These are phyloP conservation scores for Coccomyxa sp. DNA, from an alignment of 139 green algal genomes.

Conservation along the genomic window DNA sequence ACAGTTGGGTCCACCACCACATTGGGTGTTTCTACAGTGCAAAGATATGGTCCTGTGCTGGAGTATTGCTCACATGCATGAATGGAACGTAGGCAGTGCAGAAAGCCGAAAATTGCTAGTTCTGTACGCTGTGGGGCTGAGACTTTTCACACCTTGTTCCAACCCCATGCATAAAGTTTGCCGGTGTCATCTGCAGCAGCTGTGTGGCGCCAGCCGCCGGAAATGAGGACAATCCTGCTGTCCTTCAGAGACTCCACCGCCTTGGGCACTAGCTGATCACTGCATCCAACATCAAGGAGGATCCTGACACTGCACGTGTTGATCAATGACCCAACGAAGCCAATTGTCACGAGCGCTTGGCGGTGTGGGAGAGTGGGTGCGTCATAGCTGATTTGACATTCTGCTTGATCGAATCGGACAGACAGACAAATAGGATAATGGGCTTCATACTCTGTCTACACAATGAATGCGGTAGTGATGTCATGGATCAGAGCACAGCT, in stretches of 20 bases:
- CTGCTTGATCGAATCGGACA: too few relatives aligned
- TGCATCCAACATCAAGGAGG: conserved; percentile 21
- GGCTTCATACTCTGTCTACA: too few relatives aligned
- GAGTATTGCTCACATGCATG: too few relatives aligned
- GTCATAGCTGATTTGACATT: background rate
- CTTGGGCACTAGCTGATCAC: conserved; percentile 40
- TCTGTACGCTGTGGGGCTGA: background rate
- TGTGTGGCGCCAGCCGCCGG: conserved; percentile 86
- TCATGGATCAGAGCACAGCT: too few relatives aligned
- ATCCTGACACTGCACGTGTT: background rate
- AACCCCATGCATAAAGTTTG: conserved; percentile 76
- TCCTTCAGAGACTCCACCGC: conserved; percentile 37
- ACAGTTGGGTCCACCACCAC: background rate
- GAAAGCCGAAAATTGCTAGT: too few relatives aligned
- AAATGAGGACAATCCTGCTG: conserved; percentile 36
- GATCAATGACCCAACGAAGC: background rate
- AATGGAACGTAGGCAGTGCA: too few relatives aligned
- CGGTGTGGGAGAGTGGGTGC: background rate
- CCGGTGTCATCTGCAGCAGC: conserved; percentile 58
- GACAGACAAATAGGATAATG: too few relatives aligned
- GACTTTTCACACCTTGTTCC: conserved; percentile 64
- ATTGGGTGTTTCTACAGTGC: too few relatives aligned
- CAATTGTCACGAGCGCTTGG: background rate
- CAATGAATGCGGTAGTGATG: too few relatives aligned
- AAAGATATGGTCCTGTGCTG: too few relatives aligned